Evolutionary conservation across 345 rosid species (phyloP), one percentile per base, ranked within the genome.

Genomic region (Ceriops zippeliana): DNA sequence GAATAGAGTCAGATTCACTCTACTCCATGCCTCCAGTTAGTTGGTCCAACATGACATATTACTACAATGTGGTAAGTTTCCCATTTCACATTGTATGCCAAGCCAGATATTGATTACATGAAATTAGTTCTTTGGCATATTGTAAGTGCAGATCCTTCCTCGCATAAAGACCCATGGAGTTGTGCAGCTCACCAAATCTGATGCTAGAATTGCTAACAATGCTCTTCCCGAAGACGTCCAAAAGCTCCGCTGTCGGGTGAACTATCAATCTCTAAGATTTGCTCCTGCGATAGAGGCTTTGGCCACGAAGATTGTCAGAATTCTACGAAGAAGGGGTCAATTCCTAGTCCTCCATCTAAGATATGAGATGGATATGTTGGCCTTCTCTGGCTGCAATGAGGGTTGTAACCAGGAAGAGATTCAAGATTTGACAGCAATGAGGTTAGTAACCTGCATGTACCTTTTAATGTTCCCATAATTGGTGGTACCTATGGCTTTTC

Each of bases 21-120:
- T 76, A 73, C 62, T 71, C 82, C 49, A 75, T 85, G 89, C 80
- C 87, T 10, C 85, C 87, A 6, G 62, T 81, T 52, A 86, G 84
- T 60, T 86, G 87, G 89, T 83, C 89, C 21, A 75, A 86, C 71
- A 78, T 86, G 78, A 75, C 87, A 16, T 86, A 86, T 73, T 86
- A 86, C 68, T 78, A 71, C 24, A 58, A 83, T 7, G 79, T 70
- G 75, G 89, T 85, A 27, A 20, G 71, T 52, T 21, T 16, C 7
- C 11, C 16, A 56, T 24, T 9, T 56, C 59, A 24, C 16, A 24
- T 24, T 56, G 28, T 24, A 22, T 56, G 24, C 30, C 59, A 22
- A 5, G 11, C 24, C 24, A 27, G 59, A 8, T 22, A 24, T 56
- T 22, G 59, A 24, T 8, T 9, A 21, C 24, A 15, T 56, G 11